Conservation (phyloP, 225 moss, liverwort and hornwort genomes). For the Pseudoscleropodium purum region DNA sequence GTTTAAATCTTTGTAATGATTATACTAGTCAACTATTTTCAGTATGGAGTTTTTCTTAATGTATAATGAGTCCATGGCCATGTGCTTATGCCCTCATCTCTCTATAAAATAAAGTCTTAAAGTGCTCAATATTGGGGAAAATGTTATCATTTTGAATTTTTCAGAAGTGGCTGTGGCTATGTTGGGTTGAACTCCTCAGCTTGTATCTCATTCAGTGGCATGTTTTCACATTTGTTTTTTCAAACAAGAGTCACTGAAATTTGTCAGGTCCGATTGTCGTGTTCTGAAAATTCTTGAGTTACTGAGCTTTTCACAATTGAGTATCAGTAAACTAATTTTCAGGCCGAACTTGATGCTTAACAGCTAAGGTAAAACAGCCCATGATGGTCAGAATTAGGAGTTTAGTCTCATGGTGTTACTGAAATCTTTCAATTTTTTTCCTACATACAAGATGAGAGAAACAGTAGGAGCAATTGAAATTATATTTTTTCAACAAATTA, state of each 20-base stretch:
- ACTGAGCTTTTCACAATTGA: neutral
- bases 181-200: neutral
- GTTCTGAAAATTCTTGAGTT: no score
- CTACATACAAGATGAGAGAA: no score
- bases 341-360: neutral
- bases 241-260: no score
- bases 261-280: no score
- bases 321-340: neutral
- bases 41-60: neutral
- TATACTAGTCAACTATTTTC: neutral
- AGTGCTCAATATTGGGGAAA: no score
- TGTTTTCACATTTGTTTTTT: neutral
- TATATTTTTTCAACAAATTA: no score
- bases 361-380: no score
- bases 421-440: no score
- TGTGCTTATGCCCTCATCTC: neutral
- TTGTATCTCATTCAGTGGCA: neutral
- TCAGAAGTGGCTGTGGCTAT: neutral
- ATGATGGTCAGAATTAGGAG: no score
- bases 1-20: neutral
- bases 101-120: neutral
- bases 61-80: neutral
- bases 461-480: no score
- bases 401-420: no score
- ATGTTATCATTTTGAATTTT: neutral